Evolutionary conservation across 1,284 basidiomycete species (phyloP), one percentile per base, ranked within the genome.

Genomic region (Erythrobasidium hasegawianum): DNA sequence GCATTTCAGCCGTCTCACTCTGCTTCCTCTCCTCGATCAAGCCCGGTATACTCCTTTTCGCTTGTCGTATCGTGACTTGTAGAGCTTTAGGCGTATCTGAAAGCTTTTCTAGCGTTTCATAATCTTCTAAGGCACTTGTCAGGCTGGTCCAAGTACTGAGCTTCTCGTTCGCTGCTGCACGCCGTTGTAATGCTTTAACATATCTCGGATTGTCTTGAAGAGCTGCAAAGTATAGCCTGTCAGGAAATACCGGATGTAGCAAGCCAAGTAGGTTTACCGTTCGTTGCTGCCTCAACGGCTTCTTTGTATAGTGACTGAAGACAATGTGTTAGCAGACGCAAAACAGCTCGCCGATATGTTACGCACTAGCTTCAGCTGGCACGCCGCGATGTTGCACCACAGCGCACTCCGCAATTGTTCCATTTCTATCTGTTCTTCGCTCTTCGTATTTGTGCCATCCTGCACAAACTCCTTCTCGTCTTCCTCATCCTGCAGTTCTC

Each of bases 1-100:
- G 71, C 90, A 97, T 95, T 77, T 97, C 95, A 9, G 83, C 84
- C 66, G 90, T 95, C 77, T 98, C 95, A 71, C 81, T 82, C 76
- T 93, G 88, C 77, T 91, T 90, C 24, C 88, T 87, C 9, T 80
- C 82, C 71, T 87, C 85, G 20, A 87, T 78, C 4, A 86, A 83
- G 39, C 85, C 85, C 54, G 87, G 86, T 3, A 96, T 75, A 0
- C 76, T 74, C 1, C 75, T 75, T 13, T 90, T 79, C 4, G 82
- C 79, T 18, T 79, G 80, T 61, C 81, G 80, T 39, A 83, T 80
- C 22, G 83, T 81, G 0, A 77, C 73, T 11, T 76, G 72, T 61
- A 87, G 82, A 0, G 84, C 76, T 1, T 86, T 84, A 1, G 81
- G 78, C 2, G 83, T 69, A 0, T 86, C 84, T 0, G 89, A 79